These are phyloP conservation scores for Starmerella apicola DNA, from an alignment of 805 yeast genomes.

Conservation along the genomic window DNA sequence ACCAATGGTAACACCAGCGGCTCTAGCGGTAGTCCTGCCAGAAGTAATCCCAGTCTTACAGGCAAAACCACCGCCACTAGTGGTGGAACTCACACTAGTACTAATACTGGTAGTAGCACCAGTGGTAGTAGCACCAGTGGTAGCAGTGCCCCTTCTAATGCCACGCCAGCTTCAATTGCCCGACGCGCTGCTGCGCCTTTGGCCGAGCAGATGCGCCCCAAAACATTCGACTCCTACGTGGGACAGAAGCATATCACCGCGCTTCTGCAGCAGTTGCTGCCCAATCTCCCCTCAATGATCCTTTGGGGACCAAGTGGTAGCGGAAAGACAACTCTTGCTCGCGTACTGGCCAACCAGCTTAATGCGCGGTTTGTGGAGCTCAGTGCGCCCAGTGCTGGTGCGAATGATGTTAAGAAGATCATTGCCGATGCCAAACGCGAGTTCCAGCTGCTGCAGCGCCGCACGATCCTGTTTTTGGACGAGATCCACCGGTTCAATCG, in stretches of 20 bases:
- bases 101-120: no score
- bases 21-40: no score
- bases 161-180: no score
- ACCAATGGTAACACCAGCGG: no score
- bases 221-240: constrained; percentile 49
- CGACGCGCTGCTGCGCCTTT: constrained; percentile 40
- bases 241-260: constrained; percentile 80
- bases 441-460: constrained; percentile 36
- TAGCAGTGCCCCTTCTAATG: no score
- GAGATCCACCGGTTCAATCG: constrained; percentile 84
- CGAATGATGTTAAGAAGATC: constrained; percentile 51
- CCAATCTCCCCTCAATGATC: constrained; percentile 63
- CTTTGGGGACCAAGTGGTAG: constrained; percentile 96
- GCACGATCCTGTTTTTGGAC: constrained; percentile 72
- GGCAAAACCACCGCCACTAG: no score
- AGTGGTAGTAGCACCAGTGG: no score
- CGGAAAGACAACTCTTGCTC: constrained; percentile 74
- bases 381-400: constrained; percentile 69
- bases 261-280: constrained; percentile 50
- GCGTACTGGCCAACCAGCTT: constrained; percentile 46
- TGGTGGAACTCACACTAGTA: no score
- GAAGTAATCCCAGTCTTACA: no score
- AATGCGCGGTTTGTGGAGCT: constrained; percentile 57
- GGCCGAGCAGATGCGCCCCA: constrained; percentile 78
- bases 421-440: constrained; percentile 41